Evolutionary conservation across 1,139 yeast genomes (phyloP).

Genomic region (Taphrina wiesneri): DNA sequence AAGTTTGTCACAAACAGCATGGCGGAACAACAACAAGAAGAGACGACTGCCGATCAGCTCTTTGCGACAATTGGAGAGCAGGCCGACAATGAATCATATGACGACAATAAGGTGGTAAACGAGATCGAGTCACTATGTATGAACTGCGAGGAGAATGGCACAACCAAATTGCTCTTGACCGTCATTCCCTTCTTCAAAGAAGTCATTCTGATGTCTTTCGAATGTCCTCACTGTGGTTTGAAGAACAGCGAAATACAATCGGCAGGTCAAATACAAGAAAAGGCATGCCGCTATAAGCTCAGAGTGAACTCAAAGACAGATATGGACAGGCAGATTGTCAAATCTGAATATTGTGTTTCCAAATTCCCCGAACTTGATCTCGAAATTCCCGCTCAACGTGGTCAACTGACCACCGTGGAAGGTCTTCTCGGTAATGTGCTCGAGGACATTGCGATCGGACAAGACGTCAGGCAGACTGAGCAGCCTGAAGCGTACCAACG

Average conservation of each 20-base stretch:
- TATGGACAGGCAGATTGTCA: slow-evolving; percentile 86
- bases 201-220: slow-evolving; percentile 90
- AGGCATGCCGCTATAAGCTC: slow-evolving; percentile 74
- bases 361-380: slow-evolving; percentile 81
- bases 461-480: slow-evolving; percentile 66
- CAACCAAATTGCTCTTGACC: slow-evolving; percentile 79
- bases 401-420: slow-evolving; percentile 89
- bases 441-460: slow-evolving; percentile 78
- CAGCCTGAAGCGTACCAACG: slow-evolving; percentile 77
- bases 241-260: slow-evolving; percentile 93
- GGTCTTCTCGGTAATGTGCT: slow-evolving; percentile 82
- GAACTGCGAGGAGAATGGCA: slow-evolving; percentile 88
- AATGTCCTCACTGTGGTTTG: slow-evolving; percentile 91
- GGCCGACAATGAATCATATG: slow-evolving; percentile 9
- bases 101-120: slow-evolving; percentile 32
- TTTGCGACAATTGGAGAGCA: slow-evolving; percentile 32
- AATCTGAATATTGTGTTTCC: slow-evolving; percentile 83
- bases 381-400: slow-evolving; percentile 93
- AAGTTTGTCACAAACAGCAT: background rate
- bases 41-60: slow-evolving; percentile 14
- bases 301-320: slow-evolving; percentile 72
- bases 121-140: slow-evolving; percentile 93
- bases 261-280: slow-evolving; percentile 71
- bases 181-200: slow-evolving; percentile 90
- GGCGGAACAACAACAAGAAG: slow-evolving; percentile 6